These are phyloP conservation scores for Saccharum officinarum DNA, from an alignment of 176 grass and related monocot species.

Conservation along the genomic window DNA sequence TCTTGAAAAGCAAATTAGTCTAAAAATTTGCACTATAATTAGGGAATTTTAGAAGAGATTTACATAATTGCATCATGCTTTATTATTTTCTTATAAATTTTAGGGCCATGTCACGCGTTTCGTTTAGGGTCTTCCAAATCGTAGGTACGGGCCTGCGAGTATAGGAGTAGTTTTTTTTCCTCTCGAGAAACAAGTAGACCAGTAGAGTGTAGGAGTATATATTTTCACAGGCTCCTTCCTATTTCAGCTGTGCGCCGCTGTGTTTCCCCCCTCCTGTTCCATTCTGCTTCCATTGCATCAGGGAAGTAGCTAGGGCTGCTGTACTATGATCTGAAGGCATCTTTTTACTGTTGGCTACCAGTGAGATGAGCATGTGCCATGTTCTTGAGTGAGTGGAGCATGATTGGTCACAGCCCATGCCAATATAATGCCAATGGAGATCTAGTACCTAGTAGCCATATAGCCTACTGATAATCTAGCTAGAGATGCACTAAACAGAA, in stretches of 20 bases:
- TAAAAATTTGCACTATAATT: too few relatives aligned
- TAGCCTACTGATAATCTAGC: conserved; percentile 19
- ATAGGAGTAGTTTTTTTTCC: background rate
- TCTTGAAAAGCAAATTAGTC: too few relatives aligned
- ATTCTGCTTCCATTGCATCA: background rate
- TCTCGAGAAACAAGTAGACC: background rate
- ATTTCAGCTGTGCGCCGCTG: background rate
- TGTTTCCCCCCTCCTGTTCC: background rate
- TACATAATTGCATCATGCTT: too few relatives aligned
- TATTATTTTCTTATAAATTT: too few relatives aligned
- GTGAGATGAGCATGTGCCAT: conserved; percentile 37
- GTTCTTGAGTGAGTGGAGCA: conserved; percentile 36
- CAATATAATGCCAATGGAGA: background rate
- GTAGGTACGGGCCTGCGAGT: too few relatives aligned
- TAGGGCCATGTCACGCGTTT: too few relatives aligned
- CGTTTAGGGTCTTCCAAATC: too few relatives aligned
- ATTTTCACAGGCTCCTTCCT: background rate
- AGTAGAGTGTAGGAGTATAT: background rate
- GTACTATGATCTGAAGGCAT: conserved; percentile 16
- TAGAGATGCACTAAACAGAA: background rate
- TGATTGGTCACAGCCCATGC: conserved; percentile 25
- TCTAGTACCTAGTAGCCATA: background rate
- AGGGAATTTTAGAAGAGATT: too few relatives aligned
- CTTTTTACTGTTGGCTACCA: conserved; percentile 10
- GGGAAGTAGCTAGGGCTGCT: background rate